Evolutionary conservation across 2,329 filamentous ascomycete genomes (phyloP), one percentile per base, ranked within the genome.

Genomic region (Cladosporium sp.): DNA sequence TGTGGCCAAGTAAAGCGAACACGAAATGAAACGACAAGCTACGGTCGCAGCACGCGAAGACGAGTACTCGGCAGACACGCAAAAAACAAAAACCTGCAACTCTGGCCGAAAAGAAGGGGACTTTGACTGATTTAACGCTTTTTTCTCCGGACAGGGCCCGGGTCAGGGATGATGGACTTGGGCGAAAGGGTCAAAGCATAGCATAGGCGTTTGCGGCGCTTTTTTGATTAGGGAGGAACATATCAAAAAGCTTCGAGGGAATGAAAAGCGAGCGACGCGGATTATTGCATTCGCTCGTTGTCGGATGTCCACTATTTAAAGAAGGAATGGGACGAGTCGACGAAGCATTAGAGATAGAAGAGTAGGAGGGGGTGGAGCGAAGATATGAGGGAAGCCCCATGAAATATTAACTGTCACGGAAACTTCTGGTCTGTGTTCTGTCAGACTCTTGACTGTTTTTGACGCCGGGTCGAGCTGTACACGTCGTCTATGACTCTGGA

Each of bases 1-100:
- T 18, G 82, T 84, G 30, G 82, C 81, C 63, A 82, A 79, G 72
- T 83, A 75, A 67, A 54, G 39, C 39, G 28, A 63, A 63, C n/a
- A 36, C 46, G 39, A 46, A 56, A 43, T 46, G 60, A 63, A 63
- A 63, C 34, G 48, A 61, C 26, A 51, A 61, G 46, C 58, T 61
- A 61, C 43, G 58, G 46, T 49, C 43, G 46, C 58, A 61, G 58
- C 43, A 61, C 58, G 58, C 58, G 25, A 61, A 36, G 23, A 46
- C 28, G 58, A 32, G 28, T 39, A 51, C 23, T 51, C 58, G 28
- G 14, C 32, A 61, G 43, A 14, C 36, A 32, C 6, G 39, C 39
- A 8, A 36, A 25, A 32, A 25, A 16, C n/a, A n/a, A n/a, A n/a
- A n/a, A n/a, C n/a, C n/a, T 4, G 28, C 34, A 11, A 26, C 18